These are phyloP conservation scores for Coemansia sp. DNA, from an alignment of 192 early-diverging fungal genomes.

Conservation along the genomic window DNA sequence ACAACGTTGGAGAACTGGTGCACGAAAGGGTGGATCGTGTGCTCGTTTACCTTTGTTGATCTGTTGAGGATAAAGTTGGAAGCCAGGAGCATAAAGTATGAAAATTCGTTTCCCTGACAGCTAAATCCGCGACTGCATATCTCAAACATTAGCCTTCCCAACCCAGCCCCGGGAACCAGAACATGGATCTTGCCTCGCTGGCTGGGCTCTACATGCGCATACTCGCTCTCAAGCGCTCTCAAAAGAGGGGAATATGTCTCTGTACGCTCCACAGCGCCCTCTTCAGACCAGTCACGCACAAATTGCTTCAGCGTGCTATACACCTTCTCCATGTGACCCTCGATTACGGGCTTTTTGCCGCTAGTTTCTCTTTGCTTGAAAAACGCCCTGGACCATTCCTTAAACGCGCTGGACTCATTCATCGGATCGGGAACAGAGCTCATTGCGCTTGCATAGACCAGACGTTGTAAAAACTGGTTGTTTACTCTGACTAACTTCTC, in stretches of 20 bases:
- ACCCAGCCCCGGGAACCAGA: slow-evolving; percentile 92
- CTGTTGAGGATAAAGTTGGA: slow-evolving; percentile 96
- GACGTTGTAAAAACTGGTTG: slow-evolving; percentile 46
- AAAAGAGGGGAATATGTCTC: slow-evolving; percentile 81
- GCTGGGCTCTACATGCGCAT: slow-evolving; percentile 13
- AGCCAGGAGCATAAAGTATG: slow-evolving; percentile 91
- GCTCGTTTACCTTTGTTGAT: slow-evolving; percentile 53
- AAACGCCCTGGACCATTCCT: slow-evolving; percentile 23
- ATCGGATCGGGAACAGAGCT: slow-evolving; percentile 24
- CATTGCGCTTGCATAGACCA: slow-evolving; percentile 23
- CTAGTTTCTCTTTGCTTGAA: slow-evolving; percentile 10
- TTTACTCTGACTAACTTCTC: slow-evolving; percentile 62
- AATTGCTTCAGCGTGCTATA: slow-evolving; percentile 88
- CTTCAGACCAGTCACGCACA: slow-evolving; percentile 90
- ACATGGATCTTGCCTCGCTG: slow-evolving; percentile 62
- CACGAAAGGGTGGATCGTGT: slow-evolving; percentile 85
- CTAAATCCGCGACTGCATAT: slow-evolving; percentile 76
- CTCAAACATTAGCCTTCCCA: slow-evolving; percentile 92
- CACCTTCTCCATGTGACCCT: slow-evolving; percentile 85
- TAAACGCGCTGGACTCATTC: slow-evolving; percentile 8
- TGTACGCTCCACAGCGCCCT: slow-evolving; percentile 76
- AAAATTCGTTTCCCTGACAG: slow-evolving; percentile 92
- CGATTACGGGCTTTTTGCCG: slow-evolving; percentile 48
- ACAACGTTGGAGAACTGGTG: slow-evolving; percentile 86
- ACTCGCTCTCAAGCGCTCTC: slow-evolving; percentile 62